These are phyloP conservation scores for Niveomyces coronatus DNA, from an alignment of 2,329 filamentous ascomycete species.

Conservation along the genomic window DNA sequence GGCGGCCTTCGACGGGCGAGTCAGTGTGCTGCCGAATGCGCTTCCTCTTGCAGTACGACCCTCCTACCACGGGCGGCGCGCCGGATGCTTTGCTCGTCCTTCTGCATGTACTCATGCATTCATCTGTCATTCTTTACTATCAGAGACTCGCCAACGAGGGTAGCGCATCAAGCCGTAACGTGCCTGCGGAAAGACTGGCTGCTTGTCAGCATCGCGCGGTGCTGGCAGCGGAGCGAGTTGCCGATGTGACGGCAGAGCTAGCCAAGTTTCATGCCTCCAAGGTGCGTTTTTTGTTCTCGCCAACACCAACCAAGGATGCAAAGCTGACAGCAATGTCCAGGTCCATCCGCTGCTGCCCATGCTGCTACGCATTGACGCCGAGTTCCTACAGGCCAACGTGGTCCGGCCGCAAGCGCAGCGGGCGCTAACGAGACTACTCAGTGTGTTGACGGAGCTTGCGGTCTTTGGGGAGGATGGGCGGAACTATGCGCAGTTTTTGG, in stretches of 20 bases:
- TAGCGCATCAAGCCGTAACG: background rate
- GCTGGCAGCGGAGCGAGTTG: background rate
- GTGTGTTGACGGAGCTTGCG: too few relatives aligned
- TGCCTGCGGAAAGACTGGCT: background rate
- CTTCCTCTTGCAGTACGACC: background rate
- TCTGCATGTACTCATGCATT: background rate
- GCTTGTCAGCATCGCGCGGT: background rate
- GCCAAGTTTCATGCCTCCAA: background rate
- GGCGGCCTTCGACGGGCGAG: background rate
- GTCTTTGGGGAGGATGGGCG: too few relatives aligned
- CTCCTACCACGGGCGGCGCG: background rate
- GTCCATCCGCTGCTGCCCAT: constrained; percentile 9
- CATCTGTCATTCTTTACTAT: background rate
- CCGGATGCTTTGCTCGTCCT: background rate
- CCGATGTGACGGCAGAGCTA: background rate
- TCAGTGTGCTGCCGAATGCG: constrained; percentile 3
- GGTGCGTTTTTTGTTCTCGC: background rate
- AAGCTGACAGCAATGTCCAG: background rate
- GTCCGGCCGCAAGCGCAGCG: background rate
- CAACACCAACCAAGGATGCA: background rate
- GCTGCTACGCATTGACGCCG: background rate
- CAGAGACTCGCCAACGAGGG: background rate
- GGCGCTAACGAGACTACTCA: background rate
- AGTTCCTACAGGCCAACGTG: constrained; percentile 4
- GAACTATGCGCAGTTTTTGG: too few relatives aligned